phyloP scores from a whole-genome alignment of 176 grass and related monocot species.

The Carex cristatella region DNA sequence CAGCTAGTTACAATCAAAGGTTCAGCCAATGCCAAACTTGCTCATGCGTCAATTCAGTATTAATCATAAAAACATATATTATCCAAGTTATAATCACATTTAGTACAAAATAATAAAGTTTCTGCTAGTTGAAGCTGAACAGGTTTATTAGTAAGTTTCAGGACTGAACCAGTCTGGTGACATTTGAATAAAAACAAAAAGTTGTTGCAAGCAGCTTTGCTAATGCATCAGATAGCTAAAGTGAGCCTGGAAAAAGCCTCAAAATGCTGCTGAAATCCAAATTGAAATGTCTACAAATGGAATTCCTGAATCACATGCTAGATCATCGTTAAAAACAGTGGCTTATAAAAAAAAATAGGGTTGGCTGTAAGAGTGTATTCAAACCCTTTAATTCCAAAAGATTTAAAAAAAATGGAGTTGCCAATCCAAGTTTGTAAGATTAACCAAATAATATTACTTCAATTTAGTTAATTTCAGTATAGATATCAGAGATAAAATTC shows the following conservation, averaged over 20 bases:
- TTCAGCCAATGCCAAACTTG: neutral
- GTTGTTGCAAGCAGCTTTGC: neutral
- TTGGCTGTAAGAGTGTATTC: neutral
- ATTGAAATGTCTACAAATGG: neutral
- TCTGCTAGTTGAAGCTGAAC: neutral
- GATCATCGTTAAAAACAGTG: neutral
- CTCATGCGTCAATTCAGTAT: neutral
- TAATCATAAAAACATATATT: neutral
- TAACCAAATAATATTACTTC: neutral
- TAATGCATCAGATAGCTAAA: neutral
- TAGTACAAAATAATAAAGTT: neutral
- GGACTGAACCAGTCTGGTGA: neutral
- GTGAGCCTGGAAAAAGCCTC: too few relatives aligned
- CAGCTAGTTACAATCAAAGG: neutral
- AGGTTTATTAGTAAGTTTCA: neutral
- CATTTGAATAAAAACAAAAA: neutral
- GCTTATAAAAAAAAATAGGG: neutral
- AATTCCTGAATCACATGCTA: neutral
- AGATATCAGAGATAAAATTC: neutral
- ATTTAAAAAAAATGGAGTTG: neutral
- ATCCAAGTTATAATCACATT: neutral
- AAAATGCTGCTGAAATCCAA: neutral
- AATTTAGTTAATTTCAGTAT: constrained; percentile 15
- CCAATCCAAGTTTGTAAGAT: neutral
- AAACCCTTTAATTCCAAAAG: neutral